Evolutionary conservation across 2,329 filamentous ascomycete species (phyloP), one percentile per base, ranked within the genome.

Genomic region (Alternaria arbusti): DNA sequence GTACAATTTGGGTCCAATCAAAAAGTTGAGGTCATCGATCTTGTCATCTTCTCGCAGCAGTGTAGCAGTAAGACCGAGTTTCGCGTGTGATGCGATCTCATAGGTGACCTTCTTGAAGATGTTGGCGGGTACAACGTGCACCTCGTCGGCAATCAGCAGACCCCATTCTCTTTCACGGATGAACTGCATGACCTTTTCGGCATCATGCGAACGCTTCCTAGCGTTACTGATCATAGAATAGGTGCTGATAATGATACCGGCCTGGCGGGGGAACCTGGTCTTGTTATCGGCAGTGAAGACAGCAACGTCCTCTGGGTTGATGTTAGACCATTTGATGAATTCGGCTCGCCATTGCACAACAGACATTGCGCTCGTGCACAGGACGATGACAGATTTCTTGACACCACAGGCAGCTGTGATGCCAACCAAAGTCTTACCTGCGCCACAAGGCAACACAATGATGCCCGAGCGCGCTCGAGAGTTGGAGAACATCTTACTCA

Each of bases 401-500:
- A 99, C 95, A 5, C 96, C 98, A 81, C 96, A 98, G 20, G 94
- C 96, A 45, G 96, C 96, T 20, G 96, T 98, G 71, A 99, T 97
- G n/a, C 96, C 96, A 15, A 99, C 96, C 44, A 99, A 83, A 1
- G 96, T 99, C 84, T 99, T 99, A 63, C 96, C 96, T 17, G 96
- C 96, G 70, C 96, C 96, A 78, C 96, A 99, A 17, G 96, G 96
- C 71, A 99, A 82, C 59, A 99, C 96, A 63, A 99, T 99, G 70
- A 99, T 96, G 61, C 96, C 96, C 80, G 94, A 97, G 83, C 97
- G 96, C 13, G 96, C 96, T 81, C 96, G 91, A 54, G 95, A 95
- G 76, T 99, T 99, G 76, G 96, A 95, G 78, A 99, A 99, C 96
- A 99, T 99, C 81, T 99, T 99, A 83, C 93, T 97, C 10, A 99